Base-by-base conservation (phyloP, 2,329 filamentous ascomycete genomes). In the Hypoxylon sp. region DNA sequence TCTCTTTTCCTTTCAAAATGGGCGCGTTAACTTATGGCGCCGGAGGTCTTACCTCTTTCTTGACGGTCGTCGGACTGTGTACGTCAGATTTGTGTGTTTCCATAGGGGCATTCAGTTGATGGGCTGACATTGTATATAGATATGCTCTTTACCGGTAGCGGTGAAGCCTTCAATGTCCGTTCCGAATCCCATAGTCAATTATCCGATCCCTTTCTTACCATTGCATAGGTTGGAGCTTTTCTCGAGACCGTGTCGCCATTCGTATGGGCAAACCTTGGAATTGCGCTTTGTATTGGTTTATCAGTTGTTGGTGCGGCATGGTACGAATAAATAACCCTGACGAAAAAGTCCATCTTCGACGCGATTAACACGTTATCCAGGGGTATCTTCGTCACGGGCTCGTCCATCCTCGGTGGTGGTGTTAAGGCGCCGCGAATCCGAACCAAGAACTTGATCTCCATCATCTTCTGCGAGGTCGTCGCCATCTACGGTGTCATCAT, bases 401-500 rank as follows among this genome's bases (percentile, higher is more conserved):
- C 92, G 51, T 96, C 94, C 51, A 99, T 99, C 71, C 83, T 99
- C 62, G 95, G 95, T 68, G 94, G 90, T 65, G 94, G 94, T 78
- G 94, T 99, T 69, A 93, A 90, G 74, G 93, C 94, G 34, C 95
- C 95, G 26, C 89, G 94, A 66, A 99, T 99, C 76, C 90, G 94
- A 72, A 99, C 94, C 59, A 99, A 99, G 86, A 99, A 99, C 80
- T 76, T 99, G 69, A 97, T 99, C 72, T 97, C 93, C 67, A 99
- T 99, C 75, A 97, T 99, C 77, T 99, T 99, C 78, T 99, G 94
- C 79, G 94, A 99, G 78, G 94, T 99, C 69, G 94, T 99, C 68
- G 94, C 94, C 74, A 99, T 99, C 74, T 99, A 99, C 81, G 95
- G 95, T 67, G 93, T 99, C 75, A 99, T 99, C 77, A 99, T 99